Percentiles rank a stretch among this genome's conserved stretches.
phyloP scores from a whole-genome alignment of 116 monocot species.

The Iris pallida region DNA sequence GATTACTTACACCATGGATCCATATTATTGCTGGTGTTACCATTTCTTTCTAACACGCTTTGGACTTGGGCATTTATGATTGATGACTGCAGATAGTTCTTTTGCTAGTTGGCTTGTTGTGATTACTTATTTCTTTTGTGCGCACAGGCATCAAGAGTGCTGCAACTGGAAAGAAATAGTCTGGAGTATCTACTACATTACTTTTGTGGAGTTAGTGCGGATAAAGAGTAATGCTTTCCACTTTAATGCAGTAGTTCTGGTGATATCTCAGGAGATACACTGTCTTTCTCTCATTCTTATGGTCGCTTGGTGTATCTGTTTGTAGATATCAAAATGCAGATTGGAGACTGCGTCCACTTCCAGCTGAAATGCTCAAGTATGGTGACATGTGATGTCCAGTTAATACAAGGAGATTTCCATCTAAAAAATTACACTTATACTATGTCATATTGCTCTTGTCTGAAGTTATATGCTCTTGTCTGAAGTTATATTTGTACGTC shows the following conservation, averaged over 20 bases:
- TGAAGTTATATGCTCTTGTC: not conserved
- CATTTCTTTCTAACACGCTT: too few relatives aligned
- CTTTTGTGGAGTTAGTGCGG: conserved; percentile 78
- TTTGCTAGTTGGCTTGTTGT: not conserved
- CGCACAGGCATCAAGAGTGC: conserved; percentile 71
- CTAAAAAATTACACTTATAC: too few relatives aligned
- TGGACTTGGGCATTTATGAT: too few relatives aligned
- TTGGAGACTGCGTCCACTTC: conserved; percentile 90
- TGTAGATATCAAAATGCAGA: conserved; percentile 97
- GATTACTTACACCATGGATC: too few relatives aligned
- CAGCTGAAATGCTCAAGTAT: conserved; percentile 94
- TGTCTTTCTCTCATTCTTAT: not conserved
- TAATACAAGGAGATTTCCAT: too few relatives aligned
- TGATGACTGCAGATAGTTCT: too few relatives aligned
- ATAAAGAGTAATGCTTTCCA: conserved; percentile 74
- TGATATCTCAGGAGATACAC: not conserved
- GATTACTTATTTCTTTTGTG: not conserved
- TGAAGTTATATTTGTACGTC: not conserved
- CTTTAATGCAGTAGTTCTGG: not conserved
- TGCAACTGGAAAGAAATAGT: conserved; percentile 90
- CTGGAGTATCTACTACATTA: conserved; percentile 82
- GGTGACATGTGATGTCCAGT: not conserved
- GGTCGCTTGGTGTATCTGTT: conserved; percentile 6
- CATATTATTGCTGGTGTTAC: too few relatives aligned
- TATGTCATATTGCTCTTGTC: not conserved